Base-by-base conservation (phyloP, 768 basidiomycete genomes). In the Pleurotus tuber-regium region DNA sequence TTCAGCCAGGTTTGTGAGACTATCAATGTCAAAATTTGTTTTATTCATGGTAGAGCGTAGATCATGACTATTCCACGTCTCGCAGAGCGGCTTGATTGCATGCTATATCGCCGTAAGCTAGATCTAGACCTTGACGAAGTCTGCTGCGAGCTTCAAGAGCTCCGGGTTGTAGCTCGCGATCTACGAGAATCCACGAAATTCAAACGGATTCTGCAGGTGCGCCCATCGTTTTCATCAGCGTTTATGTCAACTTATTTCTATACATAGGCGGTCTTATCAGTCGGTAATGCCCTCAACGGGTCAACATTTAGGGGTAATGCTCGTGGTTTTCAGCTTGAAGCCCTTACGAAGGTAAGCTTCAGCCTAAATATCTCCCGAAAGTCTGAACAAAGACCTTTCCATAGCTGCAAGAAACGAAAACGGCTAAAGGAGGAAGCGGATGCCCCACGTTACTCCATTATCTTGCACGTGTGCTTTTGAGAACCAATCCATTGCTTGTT, bases 361-460 rank as follows among this genome's bases (percentile, higher is more conserved):
- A 6, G 16, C 56, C 19, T 16, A 19, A 8, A 8, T 24, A 31
- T 23, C 36, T n/a, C n/a, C n/a, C n/a, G n/a, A n/a, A n/a, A 41
- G 26, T 19, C 28, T 55, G 21, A 52, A 1, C 46, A n/a, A 31
- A 47, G 30, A 43, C 19, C 36, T 43, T 18, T 30, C 29, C 41
- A 26, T 55, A 96, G 93, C 68, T 93, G 69, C 86, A 83, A 61
- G 92, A 94, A 58, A 93, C 86, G 6, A 90, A 82, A 67, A 89
- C 90, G 0, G 82, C 79, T 0, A 85, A 80, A 51, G 80, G 79
- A 0, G 79, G 80, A 0, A 43, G 80, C 0, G 82, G 82, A 5
- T 95, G 91, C 57, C 92, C 93, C 0, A 96, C 92, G 0, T 71
- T 98, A n/a, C 74, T 97, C 10, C 94, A 96, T 64, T 96, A 92